These are phyloP conservation scores for Barnettozyma siamensis DNA, from an alignment of 805 yeast genomes.

Conservation along the genomic window DNA sequence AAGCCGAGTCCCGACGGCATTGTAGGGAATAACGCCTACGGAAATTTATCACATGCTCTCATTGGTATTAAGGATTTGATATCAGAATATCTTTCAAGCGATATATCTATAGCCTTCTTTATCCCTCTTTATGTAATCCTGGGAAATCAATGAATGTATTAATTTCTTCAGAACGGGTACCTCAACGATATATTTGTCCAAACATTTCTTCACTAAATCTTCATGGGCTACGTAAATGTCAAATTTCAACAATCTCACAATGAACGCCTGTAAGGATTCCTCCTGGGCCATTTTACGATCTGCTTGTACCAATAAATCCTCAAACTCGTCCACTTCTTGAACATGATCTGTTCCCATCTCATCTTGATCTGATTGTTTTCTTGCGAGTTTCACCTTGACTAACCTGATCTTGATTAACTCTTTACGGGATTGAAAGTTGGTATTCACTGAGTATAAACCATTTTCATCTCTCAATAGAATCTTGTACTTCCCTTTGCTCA, in stretches of 20 bases:
- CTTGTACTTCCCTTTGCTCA: conserved; percentile 19
- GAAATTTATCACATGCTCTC: no score
- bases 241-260: conserved; percentile 17
- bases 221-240: conserved; percentile 12
- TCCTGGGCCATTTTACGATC: conserved; percentile 5
- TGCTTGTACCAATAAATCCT: conserved; percentile 2
- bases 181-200: conserved; percentile 8
- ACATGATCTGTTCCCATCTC: conserved; percentile 12
- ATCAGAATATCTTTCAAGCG: conserved; percentile 9
- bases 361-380: conserved; percentile 12
- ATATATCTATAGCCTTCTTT: conserved; percentile 14
- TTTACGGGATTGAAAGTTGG: conserved; percentile 14
- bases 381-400: neutral
- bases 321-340: conserved; percentile 3
- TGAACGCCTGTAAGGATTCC: conserved; percentile 17
- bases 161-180: conserved; percentile 7
- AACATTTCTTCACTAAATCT: conserved; percentile 8
- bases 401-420: conserved; percentile 12
- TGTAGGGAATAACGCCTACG: no score
- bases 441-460: conserved; percentile 14
- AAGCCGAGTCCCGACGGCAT: no score
- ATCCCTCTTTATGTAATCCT: conserved; percentile 5
- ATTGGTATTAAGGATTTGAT: no score
- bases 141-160: conserved; percentile 8
- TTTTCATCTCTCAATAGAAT: conserved; percentile 12